Conservation (phyloP, 2,329 filamentous ascomycete genomes). For the Ophiostoma himal-ulmi region DNA sequence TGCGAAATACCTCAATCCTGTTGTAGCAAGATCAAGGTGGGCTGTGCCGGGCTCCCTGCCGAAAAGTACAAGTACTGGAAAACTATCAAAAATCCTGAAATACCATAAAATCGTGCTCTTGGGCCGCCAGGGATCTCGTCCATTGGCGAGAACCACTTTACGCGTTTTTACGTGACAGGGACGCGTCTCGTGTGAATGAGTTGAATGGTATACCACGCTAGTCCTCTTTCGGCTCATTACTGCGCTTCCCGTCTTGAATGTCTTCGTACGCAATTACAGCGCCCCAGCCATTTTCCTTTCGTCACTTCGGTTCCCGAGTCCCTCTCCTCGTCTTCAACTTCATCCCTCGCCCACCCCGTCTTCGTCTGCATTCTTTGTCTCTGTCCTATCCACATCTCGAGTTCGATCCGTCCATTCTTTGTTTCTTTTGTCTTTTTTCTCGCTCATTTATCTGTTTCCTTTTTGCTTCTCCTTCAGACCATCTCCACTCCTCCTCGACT, state of each 20-base stretch:
- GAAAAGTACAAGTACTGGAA: too few species aligned
- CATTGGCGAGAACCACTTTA: constrained; percentile 7
- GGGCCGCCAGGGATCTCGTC: background rate
- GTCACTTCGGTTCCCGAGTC: background rate
- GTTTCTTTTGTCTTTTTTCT: background rate
- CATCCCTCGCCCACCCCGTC: background rate
- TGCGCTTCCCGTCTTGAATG: background rate
- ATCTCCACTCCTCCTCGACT: background rate
- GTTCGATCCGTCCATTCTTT: background rate
- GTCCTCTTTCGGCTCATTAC: background rate
- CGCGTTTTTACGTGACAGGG: constrained; percentile 15
- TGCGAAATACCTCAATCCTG: background rate
- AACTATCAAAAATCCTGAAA: background rate
- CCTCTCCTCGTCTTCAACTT: background rate
- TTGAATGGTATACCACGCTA: background rate
- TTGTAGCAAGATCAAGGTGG: background rate
- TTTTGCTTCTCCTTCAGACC: background rate
- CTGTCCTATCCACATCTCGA: background rate
- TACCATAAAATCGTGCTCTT: background rate
- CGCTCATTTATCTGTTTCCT: constrained; percentile 8
- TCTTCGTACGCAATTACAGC: background rate
- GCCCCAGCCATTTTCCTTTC: constrained; percentile 4
- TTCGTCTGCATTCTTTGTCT: background rate
- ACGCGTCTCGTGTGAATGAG: constrained; percentile 17
- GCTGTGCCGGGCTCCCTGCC: too few species aligned